Evolutionary conservation across 805 yeast genomes (phyloP), one percentile per base, ranked within the genome.

Genomic region (Tetrapisispora iriomotensis): DNA sequence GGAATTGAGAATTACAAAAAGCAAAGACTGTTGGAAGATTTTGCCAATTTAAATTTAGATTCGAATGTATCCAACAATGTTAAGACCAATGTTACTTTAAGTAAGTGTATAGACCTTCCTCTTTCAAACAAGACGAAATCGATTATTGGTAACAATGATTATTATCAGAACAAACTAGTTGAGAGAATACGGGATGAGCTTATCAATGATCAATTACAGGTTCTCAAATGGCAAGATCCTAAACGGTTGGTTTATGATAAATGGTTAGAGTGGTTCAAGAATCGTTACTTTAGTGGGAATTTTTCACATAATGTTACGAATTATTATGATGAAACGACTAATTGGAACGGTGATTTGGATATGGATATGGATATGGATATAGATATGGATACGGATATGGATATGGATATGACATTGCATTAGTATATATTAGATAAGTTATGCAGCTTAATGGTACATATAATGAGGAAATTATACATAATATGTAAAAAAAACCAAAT

Each of bases 1-100:
- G 57, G 57, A 9, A 46, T 51, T 1, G 40, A 50, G 24, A 61
- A 61, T 32, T 56, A 61, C 47, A 65, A 65, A 42, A 52, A 55
- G 31, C 57, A 48, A 31, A 46, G 51, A 26, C 44, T 65, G 7
- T 42, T 61, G 1, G 48, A 51, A 17, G 67, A 62, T 43, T 48
- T 65, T 14, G 60, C 53, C 20, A 54, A 49, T 12, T 35, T 65
- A n/a, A 43, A 55, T 2, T 30, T 61, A n/a, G 34, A n/a, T n/a
- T n/a, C n/a, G n/a, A n/a, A n/a, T n/a, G n/a, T n/a, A n/a, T n/a
- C n/a, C n/a, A n/a, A n/a, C n/a, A n/a, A n/a, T n/a, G n/a, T n/a
- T n/a, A n/a, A n/a, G n/a, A n/a, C n/a, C n/a, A n/a, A n/a, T n/a
- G n/a, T n/a, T n/a, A n/a, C n/a, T n/a, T n/a, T n/a, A n/a, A n/a